Evolutionary conservation across 2,329 filamentous ascomycete genomes (phyloP).

Genomic region (Verticillium klebahnii): DNA sequence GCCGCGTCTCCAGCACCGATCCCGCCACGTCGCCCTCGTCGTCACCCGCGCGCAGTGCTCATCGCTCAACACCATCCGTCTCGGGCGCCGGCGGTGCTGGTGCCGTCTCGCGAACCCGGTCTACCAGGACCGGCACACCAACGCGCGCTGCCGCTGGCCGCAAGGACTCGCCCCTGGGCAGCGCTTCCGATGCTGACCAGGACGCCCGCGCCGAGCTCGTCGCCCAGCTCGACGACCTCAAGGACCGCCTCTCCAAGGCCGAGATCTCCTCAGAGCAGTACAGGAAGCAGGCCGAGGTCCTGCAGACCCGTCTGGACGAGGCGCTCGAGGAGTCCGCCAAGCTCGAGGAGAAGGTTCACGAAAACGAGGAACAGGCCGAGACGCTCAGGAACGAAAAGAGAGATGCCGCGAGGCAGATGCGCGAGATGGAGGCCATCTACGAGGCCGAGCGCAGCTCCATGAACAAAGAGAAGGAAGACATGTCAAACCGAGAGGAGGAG

Average conservation of each 20-base stretch:
- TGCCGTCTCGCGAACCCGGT: conserved; percentile 53
- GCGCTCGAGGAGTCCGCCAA: conserved; percentile 76
- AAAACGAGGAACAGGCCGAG: conserved; percentile 80
- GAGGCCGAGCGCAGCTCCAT: conserved; percentile 84
- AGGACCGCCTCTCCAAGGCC: conserved; percentile 74
- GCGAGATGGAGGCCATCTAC: conserved; percentile 90
- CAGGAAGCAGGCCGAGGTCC: conserved; percentile 77
- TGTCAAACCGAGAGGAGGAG: conserved; percentile 78
- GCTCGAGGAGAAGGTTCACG: conserved; percentile 83
- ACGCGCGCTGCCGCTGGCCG: conserved; percentile 62
- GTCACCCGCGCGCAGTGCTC: conserved; percentile 22
- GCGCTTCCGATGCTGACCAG: conserved; percentile 53
- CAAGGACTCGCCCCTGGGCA: conserved; percentile 47
- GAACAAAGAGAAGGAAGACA: conserved; percentile 88
- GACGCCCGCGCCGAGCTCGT: conserved; percentile 76
- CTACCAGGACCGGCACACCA: conserved; percentile 59
- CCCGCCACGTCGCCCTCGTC: conserved; percentile 18
- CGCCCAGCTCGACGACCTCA: conserved; percentile 76
- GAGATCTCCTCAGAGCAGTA: conserved; percentile 74
- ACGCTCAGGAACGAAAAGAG: conserved; percentile 78
- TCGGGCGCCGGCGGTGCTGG: conserved; percentile 37
- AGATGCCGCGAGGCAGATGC: conserved; percentile 75
- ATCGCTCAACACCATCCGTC: conserved; percentile 38
- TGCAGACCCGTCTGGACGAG: conserved; percentile 85
- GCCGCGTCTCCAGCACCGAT: conserved; percentile 38